These are phyloP conservation scores for Diospyros kaki DNA, from an alignment of 148 eudicot genomes.

Conservation along the genomic window DNA sequence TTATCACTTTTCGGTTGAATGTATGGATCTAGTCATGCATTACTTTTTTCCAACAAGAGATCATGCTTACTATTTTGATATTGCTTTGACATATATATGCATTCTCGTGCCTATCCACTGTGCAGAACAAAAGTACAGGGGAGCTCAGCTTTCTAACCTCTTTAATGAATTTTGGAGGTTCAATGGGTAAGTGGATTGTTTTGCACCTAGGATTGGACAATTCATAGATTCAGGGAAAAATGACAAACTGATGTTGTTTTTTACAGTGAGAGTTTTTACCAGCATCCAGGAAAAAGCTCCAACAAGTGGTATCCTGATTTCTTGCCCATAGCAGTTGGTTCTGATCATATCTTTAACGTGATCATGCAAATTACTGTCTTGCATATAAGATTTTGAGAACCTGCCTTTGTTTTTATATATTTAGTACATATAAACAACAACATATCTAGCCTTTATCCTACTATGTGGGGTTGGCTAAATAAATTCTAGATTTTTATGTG, in stretches of 20 bases:
- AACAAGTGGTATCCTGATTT: slow-evolving; percentile 64
- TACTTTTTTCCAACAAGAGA: background rate
- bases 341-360: too few species aligned
- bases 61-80: background rate
- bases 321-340: too few species aligned
- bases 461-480: too few species aligned
- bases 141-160: slow-evolving; percentile 86
- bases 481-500: too few species aligned
- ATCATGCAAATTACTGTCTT: background rate
- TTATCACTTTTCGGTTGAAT: background rate
- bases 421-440: too few species aligned
- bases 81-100: background rate
- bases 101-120: slow-evolving; percentile 8
- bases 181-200: slow-evolving; percentile 56
- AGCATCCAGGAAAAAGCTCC: slow-evolving; percentile 97
- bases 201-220: background rate
- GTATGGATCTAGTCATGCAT: background rate
- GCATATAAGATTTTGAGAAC: background rate
- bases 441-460: too few species aligned
- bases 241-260: slow-evolving; percentile 12
- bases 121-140: slow-evolving; percentile 92
- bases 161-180: slow-evolving; percentile 86
- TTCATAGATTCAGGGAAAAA: slow-evolving; percentile 5
- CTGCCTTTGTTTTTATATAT: background rate
- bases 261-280: slow-evolving; percentile 90